Evolutionary conservation across 805 yeast genomes (phyloP).

Genomic region (Diddensiella transvaalensis): DNA sequence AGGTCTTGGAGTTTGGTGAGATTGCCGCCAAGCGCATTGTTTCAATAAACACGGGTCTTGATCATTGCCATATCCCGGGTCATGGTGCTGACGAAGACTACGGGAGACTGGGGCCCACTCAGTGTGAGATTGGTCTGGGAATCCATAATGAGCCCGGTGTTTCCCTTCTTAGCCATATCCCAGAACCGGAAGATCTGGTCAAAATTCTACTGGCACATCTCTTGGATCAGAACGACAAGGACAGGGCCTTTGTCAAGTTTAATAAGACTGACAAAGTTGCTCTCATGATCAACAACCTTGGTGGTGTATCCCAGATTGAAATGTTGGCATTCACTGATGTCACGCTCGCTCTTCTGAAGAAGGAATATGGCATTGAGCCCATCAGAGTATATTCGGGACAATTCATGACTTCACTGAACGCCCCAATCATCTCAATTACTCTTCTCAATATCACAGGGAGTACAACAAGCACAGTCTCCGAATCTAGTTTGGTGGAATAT

Average conservation of each 20-base stretch:
- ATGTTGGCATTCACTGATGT: conserved; percentile 64
- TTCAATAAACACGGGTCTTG: conserved; percentile 75
- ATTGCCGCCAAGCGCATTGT: conserved; percentile 76
- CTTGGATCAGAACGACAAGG: conserved; percentile 61
- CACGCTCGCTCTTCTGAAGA: conserved; percentile 46
- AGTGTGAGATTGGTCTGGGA: conserved; percentile 89
- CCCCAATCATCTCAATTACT: conserved; percentile 86
- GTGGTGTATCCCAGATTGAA: conserved; percentile 81
- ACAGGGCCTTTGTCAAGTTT: conserved; percentile 76
- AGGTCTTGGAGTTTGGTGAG: conserved; percentile 77
- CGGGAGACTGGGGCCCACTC: conserved; percentile 48
- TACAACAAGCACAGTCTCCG: conserved; percentile 31
- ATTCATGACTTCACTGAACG: conserved; percentile 81
- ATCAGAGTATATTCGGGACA: conserved; percentile 68
- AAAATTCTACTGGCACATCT: conserved; percentile 53
- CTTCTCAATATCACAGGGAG: conserved; percentile 62
- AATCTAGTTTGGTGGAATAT: conserved; percentile 44
- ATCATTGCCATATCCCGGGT: conserved; percentile 86
- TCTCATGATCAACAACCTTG: conserved; percentile 74
- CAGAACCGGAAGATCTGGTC: conserved; percentile 58
- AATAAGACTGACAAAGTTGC: conserved; percentile 59
- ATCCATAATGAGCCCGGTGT: conserved; percentile 93
- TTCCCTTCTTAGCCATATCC: conserved; percentile 57
- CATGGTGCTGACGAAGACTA: conserved; percentile 43
- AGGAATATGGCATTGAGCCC: conserved; percentile 53